phyloP scores from a whole-genome alignment of 306 rosid species.

The Fragaria ananassa region DNA sequence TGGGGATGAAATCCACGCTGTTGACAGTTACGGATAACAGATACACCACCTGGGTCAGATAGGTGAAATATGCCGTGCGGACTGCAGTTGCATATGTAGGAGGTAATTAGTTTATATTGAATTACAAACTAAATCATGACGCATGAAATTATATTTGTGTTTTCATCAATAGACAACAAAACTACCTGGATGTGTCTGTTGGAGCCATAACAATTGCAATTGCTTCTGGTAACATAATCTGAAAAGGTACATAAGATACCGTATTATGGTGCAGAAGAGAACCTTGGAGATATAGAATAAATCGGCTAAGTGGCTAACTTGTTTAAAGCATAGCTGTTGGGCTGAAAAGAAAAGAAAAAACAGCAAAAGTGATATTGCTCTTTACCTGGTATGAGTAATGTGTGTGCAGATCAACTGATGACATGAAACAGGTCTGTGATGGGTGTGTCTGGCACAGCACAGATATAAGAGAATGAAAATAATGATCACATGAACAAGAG shows the following conservation, averaged over 20 bases:
- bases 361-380: slow-evolving; percentile 14
- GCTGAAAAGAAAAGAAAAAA: background rate
- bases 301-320: background rate
- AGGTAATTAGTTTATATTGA: slow-evolving; percentile 22
- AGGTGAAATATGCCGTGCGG: slow-evolving; percentile 96
- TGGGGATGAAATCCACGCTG: slow-evolving; percentile 99
- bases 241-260: slow-evolving; percentile 25
- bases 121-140: background rate
- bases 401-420: slow-evolving; percentile 96
- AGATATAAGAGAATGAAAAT: slow-evolving; percentile 9
- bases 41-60: slow-evolving; percentile 89
- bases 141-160: background rate
- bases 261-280: background rate
- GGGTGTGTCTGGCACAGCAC: slow-evolving; percentile 81
- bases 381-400: slow-evolving; percentile 99
- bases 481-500: slow-evolving; percentile 5
- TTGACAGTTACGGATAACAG: slow-evolving; percentile 85
- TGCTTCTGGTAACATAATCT: slow-evolving; percentile 99
- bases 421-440: slow-evolving; percentile 98
- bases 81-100: slow-evolving; percentile 50
- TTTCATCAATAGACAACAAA: slow-evolving; percentile 1
- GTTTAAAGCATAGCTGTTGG: background rate
- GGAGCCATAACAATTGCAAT: slow-evolving; percentile 99
- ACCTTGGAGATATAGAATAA: slow-evolving; percentile 6
- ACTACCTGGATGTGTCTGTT: slow-evolving; percentile 74